phyloP scores from a whole-genome alignment of 1,284 basidiomycete genomes.

The Pseudozyma sp. region DNA sequence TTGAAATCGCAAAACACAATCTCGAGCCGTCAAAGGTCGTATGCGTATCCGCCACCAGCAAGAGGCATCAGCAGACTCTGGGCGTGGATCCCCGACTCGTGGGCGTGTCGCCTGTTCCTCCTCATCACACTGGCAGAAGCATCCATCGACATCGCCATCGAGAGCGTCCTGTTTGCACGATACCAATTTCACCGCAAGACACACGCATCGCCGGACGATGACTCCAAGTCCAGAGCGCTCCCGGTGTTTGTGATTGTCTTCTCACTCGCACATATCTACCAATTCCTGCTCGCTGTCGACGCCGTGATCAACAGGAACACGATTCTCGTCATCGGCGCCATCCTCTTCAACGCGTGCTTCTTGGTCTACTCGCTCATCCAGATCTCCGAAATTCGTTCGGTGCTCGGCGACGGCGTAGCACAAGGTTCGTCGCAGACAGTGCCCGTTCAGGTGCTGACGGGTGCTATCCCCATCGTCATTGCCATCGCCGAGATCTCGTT shows the following conservation, averaged over 20 bases:
- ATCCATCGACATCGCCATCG: constrained; percentile 54
- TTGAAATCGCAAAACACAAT: constrained; percentile 16
- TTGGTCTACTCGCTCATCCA: constrained; percentile 61
- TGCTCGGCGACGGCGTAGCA: constrained; percentile 57
- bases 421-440: constrained; percentile 55
- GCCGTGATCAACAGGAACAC: constrained; percentile 59
- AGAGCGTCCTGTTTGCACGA: constrained; percentile 54
- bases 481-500: constrained; percentile 51
- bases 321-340: constrained; percentile 56
- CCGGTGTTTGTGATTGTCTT: constrained; percentile 62
- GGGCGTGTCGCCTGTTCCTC: constrained; percentile 53
- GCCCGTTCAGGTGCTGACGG: constrained; percentile 61
- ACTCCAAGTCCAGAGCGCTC: constrained; percentile 46
- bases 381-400: constrained; percentile 59
- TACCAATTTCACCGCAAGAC: constrained; percentile 45
- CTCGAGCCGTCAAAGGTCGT: constrained; percentile 34
- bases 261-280: constrained; percentile 58
- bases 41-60: constrained; percentile 39
- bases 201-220: constrained; percentile 35
- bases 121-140: constrained; percentile 59
- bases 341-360: constrained; percentile 59
- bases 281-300: constrained; percentile 58
- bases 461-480: constrained; percentile 59
- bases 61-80: constrained; percentile 35
- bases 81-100: constrained; percentile 52